Evolutionary conservation across 139 green algal species (phyloP).

Genomic region (Dunaliella primolecta): DNA sequence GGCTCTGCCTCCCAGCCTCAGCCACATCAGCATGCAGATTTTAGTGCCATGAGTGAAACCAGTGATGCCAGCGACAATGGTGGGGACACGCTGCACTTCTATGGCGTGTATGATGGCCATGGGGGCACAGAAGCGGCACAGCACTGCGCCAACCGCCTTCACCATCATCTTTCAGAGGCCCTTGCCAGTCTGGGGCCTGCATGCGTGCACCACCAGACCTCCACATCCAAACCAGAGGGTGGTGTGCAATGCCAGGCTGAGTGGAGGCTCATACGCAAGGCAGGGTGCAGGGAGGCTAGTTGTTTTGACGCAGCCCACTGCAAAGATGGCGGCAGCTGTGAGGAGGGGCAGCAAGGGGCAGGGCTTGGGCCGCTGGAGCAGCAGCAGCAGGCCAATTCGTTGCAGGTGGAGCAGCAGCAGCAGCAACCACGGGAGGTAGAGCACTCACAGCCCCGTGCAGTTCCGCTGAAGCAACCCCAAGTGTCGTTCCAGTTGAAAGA

Average conservation of each 20-base stretch:
- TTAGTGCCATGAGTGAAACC: not conserved
- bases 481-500: too few relatives aligned
- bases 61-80: constrained; percentile 5
- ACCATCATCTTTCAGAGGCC: constrained; percentile 56
- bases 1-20: not conserved
- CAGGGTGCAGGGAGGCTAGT: not conserved
- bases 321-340: not conserved
- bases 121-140: constrained; percentile 61
- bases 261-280: constrained; percentile 6
- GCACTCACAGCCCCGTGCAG: too few relatives aligned
- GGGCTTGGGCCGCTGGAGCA: not conserved
- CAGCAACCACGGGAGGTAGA: not conserved
- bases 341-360: not conserved
- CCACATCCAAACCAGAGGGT: not conserved
- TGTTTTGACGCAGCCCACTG: not conserved
- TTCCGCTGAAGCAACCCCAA: too few relatives aligned
- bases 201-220: not conserved
- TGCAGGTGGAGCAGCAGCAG: not conserved
- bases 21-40: not conserved
- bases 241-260: constrained; percentile 12
- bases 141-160: constrained; percentile 59
- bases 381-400: not conserved
- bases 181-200: constrained; percentile 13
- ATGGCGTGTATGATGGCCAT: constrained; percentile 75
- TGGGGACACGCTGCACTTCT: constrained; percentile 69